A percentile compares a stretch with the other conserved stretches of the same genome.
These are phyloP conservation scores for Gossypium anomalum DNA, from an alignment of 345 rosid species.

Conservation along the genomic window DNA sequence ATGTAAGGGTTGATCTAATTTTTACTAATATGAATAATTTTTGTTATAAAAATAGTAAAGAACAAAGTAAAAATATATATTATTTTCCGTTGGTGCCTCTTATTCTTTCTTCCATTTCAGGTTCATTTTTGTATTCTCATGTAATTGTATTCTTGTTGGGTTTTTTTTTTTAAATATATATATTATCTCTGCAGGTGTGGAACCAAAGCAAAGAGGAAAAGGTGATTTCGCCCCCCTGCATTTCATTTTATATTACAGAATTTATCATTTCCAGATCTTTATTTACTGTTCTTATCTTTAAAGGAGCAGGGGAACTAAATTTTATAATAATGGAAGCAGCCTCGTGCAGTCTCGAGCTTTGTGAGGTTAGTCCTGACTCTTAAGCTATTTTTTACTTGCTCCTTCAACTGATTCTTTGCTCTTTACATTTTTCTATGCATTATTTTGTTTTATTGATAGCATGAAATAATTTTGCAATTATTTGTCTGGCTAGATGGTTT, in stretches of 20 bases:
- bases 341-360: conserved; percentile 27
- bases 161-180: background rate
- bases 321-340: conserved; percentile 12
- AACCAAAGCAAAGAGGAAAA: background rate
- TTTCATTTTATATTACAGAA: background rate
- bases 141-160: background rate
- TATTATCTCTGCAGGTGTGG: background rate
- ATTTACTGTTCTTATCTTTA: background rate
- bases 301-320: background rate
- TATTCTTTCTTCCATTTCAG: background rate
- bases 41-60: background rate
- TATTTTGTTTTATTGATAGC: background rate
- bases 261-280: background rate
- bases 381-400: background rate
- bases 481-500: background rate
- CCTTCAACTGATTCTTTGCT: background rate
- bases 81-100: background rate
- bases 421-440: background rate
- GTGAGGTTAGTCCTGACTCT: conserved; percentile 4
- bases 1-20: conserved; percentile 37
- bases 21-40: conserved; percentile 28
- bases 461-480: background rate
- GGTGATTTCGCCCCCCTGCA: background rate
- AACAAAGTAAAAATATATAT: background rate
- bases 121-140: background rate